Base-by-base conservation (phyloP, 176 grass and related monocot genomes). In the Secale cereale region DNA sequence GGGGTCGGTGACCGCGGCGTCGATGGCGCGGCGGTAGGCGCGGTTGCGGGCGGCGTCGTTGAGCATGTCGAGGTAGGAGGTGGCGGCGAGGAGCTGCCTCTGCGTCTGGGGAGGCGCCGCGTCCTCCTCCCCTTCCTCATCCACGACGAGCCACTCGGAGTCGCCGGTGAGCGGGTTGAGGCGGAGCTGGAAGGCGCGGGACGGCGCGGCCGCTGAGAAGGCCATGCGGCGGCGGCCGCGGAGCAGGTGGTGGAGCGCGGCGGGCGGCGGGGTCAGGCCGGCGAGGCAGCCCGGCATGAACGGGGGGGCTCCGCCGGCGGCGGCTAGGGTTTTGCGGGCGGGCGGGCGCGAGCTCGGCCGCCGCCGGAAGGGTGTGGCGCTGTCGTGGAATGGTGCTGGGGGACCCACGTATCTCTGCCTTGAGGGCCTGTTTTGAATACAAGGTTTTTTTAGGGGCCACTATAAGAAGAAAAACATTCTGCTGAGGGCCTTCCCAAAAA, bases 11-110 rank as follows among this genome's bases (percentile, higher is more conserved):
- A 98, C 56, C 4, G 91, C 78, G 59, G 89, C 91, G 12, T 89
- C 87, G 70, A 98, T 92, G 73, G 96, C 96, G 36, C 36, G 80
- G 43, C 89, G 91, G 89, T 83, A 98, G 13, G 92, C 95, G 30
- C 80, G 54, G 79, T 98, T 98, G 77, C 93, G 91, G 80, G 74
- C 70, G 23, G 81, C 30, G 78, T 98, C 95, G 48, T 98, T 98
- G 80, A 98, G 95, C 95, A 98, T 95, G 80, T 95, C 96, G 54
- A 98, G 79, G 86, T 98, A 98, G 63, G 93, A 95, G 61, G 96
- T 95, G 63, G 84, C 66, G 14, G 93, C 87, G 61, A 98, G 88
- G 8, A 95, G 85, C 52, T 85, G 77, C 56, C 73, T 88, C 16
- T 80, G 81, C 19, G 72, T 43, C 12, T 30, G 30, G 22, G 76